phyloP scores from a whole-genome alignment of 495 filamentous ascomycete species.

The Aspergillus asperescens region DNA sequence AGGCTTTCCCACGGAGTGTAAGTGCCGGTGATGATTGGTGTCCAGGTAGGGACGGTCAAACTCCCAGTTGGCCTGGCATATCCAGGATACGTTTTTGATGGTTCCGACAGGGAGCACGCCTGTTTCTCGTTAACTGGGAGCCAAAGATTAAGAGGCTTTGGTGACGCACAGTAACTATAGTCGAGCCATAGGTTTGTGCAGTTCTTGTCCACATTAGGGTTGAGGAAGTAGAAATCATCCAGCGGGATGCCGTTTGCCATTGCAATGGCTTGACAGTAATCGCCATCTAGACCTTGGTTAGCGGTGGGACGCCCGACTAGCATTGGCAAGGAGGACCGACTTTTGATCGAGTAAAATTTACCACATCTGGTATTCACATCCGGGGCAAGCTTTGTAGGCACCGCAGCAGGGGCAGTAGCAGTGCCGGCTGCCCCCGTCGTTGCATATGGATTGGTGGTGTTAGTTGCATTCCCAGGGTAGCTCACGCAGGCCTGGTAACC shows the following conservation, averaged over 20 bases:
- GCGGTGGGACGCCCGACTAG: not conserved
- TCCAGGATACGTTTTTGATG: not conserved
- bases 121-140: not conserved
- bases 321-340: not conserved
- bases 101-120: not conserved
- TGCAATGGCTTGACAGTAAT: conserved; percentile 1
- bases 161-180: conserved; percentile 1
- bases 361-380: not conserved
- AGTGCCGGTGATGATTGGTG: not conserved
- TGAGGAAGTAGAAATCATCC: conserved; percentile 6
- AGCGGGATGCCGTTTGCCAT: not conserved
- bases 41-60: not conserved
- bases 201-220: not conserved
- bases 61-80: not conserved
- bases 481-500: too few relatives aligned
- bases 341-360: not conserved
- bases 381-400: not conserved
- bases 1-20: not conserved
- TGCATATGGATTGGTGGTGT: too few relatives aligned
- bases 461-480: too few relatives aligned
- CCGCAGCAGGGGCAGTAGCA: not conserved
- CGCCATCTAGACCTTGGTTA: not conserved
- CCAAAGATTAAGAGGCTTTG: not conserved
- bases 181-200: conserved; percentile 1
- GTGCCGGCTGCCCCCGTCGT: not conserved